Percentiles rank a stretch among this genome's conserved stretches.
These are phyloP conservation scores for Verticillium nubilum DNA, from an alignment of 2,329 filamentous ascomycete genomes.

Conservation along the genomic window DNA sequence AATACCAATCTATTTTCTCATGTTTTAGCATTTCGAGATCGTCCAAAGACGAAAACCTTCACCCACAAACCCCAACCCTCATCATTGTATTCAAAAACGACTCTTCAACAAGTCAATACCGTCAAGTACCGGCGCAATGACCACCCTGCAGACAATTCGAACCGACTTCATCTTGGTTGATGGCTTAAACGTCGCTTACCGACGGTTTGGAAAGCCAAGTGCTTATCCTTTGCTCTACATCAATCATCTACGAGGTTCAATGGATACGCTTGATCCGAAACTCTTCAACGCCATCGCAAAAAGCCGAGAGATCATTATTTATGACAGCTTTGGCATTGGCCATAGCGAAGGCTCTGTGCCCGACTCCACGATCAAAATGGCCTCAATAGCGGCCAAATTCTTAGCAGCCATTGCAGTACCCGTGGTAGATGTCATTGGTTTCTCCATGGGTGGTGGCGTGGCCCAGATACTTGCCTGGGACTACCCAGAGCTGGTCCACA, in stretches of 20 bases:
- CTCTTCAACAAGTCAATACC: not conserved
- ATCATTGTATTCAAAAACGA: constrained; percentile 10
- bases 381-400: constrained; percentile 19
- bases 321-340: constrained; percentile 44
- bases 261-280: constrained; percentile 35
- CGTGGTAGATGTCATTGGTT: constrained; percentile 40
- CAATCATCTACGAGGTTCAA: constrained; percentile 18
- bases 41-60: too few species aligned
- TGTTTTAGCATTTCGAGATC: too few species aligned
- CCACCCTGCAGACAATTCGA: not conserved
- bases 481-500: not conserved
- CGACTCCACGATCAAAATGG: constrained; percentile 29
- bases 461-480: constrained; percentile 38
- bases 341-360: constrained; percentile 35
- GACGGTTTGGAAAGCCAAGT: not conserved
- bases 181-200: not conserved
- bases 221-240: not conserved
- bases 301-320: constrained; percentile 34
- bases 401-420: constrained; percentile 22
- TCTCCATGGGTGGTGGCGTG: constrained; percentile 42
- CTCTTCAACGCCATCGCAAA: constrained; percentile 38
- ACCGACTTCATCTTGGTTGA: not conserved
- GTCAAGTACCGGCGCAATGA: too few species aligned
- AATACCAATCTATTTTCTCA: too few species aligned
- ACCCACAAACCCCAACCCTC: too few species aligned